Percentiles rank a stretch among this genome's conserved stretches.
phyloP scores from a whole-genome alignment of 2,329 filamentous ascomycete species.

The Xylogone sp. region DNA sequence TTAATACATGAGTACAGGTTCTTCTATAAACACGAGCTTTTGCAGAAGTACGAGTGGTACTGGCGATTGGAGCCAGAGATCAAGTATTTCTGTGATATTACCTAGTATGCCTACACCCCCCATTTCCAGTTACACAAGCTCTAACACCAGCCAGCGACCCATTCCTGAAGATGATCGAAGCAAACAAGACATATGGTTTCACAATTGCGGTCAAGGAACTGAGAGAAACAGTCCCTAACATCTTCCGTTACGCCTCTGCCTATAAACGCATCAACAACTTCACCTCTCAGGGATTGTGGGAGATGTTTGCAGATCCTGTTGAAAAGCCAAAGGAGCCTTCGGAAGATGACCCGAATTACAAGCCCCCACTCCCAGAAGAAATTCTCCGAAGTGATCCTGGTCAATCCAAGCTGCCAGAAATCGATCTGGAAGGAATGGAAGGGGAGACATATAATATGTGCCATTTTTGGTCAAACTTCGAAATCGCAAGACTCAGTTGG shows the following conservation, averaged over 20 bases:
- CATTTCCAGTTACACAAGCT: background rate
- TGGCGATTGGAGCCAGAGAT: slow-evolving; percentile 99
- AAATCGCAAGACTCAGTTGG: slow-evolving; percentile 91
- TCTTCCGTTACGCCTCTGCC: slow-evolving; percentile 97
- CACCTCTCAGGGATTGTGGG: slow-evolving; percentile 89
- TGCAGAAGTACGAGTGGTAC: slow-evolving; percentile 99
- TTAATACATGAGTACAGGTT: slow-evolving; percentile 49
- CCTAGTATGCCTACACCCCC: slow-evolving; percentile 63
- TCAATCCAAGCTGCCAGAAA: slow-evolving; percentile 67
- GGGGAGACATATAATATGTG: slow-evolving; percentile 99
- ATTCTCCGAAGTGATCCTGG: slow-evolving; percentile 73
- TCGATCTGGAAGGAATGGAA: slow-evolving; percentile 93
- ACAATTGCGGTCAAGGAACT: slow-evolving; percentile 98
- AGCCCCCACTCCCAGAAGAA: slow-evolving; percentile 73
- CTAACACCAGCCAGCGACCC: slow-evolving; percentile 65
- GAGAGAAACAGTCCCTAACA: slow-evolving; percentile 95
- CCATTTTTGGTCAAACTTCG: slow-evolving; percentile 99
- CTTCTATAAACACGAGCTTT: slow-evolving; percentile 94
- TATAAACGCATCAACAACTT: slow-evolving; percentile 93
- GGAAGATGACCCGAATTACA: slow-evolving; percentile 61
- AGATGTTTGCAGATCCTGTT: slow-evolving; percentile 91
- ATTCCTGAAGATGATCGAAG: slow-evolving; percentile 88
- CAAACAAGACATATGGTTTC: slow-evolving; percentile 98
- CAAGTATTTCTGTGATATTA: slow-evolving; percentile 99
- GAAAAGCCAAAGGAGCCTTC: slow-evolving; percentile 48